Evolutionary conservation across 2,329 filamentous ascomycete genomes (phyloP).

Genomic region (Delphinella strobiligena): DNA sequence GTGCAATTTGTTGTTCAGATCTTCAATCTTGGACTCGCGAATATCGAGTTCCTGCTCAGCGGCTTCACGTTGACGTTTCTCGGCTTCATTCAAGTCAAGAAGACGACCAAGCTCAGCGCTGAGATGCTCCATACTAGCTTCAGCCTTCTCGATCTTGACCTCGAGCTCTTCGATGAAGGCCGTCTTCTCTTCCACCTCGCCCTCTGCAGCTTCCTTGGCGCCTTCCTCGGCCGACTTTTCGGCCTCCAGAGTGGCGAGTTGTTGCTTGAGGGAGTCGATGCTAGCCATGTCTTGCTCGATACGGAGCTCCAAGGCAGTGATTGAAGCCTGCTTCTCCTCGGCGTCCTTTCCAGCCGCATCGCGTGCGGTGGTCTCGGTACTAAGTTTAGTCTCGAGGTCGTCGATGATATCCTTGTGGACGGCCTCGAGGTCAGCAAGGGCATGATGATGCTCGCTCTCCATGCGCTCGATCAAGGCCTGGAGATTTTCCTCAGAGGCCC

Average conservation of each 20-base stretch:
- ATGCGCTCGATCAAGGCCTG: slow-evolving; percentile 25
- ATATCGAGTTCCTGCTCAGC: slow-evolving; percentile 32
- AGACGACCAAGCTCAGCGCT: slow-evolving; percentile 24
- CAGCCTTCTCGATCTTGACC: slow-evolving; percentile 21
- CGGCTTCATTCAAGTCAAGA: slow-evolving; percentile 25
- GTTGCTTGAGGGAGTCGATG: slow-evolving; percentile 20
- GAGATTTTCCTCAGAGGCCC: slow-evolving; percentile 25
- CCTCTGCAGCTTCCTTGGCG: slow-evolving; percentile 23
- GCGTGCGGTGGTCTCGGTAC: slow-evolving; percentile 24
- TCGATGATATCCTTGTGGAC: slow-evolving; percentile 25
- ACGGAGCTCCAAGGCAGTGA: slow-evolving; percentile 27
- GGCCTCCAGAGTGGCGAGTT: slow-evolving; percentile 22
- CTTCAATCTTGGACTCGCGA: slow-evolving; percentile 27
- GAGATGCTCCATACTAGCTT: slow-evolving; percentile 19
- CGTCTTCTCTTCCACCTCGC: slow-evolving; percentile 25
- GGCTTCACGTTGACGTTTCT: slow-evolving; percentile 30
- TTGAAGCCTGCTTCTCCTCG: slow-evolving; percentile 25
- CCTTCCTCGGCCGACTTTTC: slow-evolving; percentile 23
- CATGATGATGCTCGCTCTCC: slow-evolving; percentile 26
- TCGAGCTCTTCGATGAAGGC: slow-evolving; percentile 26
- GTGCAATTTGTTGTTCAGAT: slow-evolving; percentile 27
- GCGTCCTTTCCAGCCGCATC: slow-evolving; percentile 26
- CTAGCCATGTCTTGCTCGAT: slow-evolving; percentile 25
- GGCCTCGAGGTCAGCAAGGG: slow-evolving; percentile 26
- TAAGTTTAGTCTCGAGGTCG: slow-evolving; percentile 25